Base-by-base conservation (phyloP, 208 protist species). In the Trypanosoma vivax region DNA sequence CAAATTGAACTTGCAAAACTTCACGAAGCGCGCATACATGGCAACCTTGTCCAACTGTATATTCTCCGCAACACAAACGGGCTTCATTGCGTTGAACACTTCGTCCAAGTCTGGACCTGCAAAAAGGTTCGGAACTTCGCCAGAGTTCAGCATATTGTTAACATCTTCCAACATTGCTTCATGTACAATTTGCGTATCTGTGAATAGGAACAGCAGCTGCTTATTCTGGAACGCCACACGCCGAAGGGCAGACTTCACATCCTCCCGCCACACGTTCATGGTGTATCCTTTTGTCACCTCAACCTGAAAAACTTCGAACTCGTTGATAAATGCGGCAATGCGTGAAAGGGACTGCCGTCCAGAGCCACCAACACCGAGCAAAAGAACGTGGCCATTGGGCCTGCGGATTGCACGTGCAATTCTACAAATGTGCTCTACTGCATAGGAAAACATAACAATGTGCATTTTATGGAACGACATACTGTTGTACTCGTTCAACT, bases 121-220 rank as follows among this genome's bases (percentile, higher is more conserved):
- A 64, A 98, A 98, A 5, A 99, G 78, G 70, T 98, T 98, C 9
- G 98, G 97, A 29, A 99, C 95, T 65, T 99, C 97, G 31, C 98
- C 97, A 7, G 79, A 89, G 85, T 98, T 98, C 2, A 99, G 73
- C 1, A 99, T 72, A 68, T 98, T 98, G 83, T 99, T 99, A 18
- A 99, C 83, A 68, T 99, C 97, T 79, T 99, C 98, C 6, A 99
- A 69, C 87, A 99, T 99, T 24, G 77, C 63, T 57, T 99, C 97
- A 50, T 95, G 70, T 31, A 97, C 83, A 61, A 99, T 98, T 66
- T 99, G 97, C 2, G 97, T 98, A 76, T 99, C 98, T 11, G 90
- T 87, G 54, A 99, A 92, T 11, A 99, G 78, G 65, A 99, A 99
- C 3, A 99, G 88, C n/a, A 90, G 70, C 52, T 99, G 88, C 48